phyloP scores from a whole-genome alignment of 305 asterid genomes.

The Fraxinus paxiana region DNA sequence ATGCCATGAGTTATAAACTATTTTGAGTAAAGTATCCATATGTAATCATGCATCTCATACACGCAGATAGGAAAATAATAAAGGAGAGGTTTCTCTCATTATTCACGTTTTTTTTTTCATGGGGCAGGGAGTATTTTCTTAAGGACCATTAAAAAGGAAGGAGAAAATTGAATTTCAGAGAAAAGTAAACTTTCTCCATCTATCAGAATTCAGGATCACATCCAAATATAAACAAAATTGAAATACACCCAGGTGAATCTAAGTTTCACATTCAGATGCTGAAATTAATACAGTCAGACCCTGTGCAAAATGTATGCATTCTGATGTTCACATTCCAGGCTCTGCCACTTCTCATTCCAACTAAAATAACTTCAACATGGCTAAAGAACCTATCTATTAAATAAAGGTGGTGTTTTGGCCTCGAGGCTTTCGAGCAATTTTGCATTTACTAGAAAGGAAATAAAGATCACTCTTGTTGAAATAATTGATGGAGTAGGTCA shows the following conservation, averaged over 20 bases:
- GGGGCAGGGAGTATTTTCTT: neutral
- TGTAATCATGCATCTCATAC: neutral
- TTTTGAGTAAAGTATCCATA: neutral
- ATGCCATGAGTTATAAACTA: neutral
- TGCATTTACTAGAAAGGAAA: neutral
- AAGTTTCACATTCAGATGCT: neutral
- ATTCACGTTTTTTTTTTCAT: neutral
- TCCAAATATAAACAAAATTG: neutral
- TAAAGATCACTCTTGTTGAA: neutral
- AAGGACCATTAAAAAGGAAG: neutral
- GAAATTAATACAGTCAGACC: neutral
- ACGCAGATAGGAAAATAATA: neutral
- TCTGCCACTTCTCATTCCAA: neutral
- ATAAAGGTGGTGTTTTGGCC: neutral
- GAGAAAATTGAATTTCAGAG: neutral
- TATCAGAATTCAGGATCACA: neutral
- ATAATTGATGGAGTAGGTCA: neutral
- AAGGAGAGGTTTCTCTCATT: neutral
- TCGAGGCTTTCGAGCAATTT: neutral
- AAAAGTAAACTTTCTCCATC: neutral
- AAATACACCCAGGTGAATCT: neutral
- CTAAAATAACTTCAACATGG: neutral
- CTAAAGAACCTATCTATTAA: neutral
- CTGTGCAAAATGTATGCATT: neutral
- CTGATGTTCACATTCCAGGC: neutral